These are phyloP conservation scores for Oryza coarctata DNA, from an alignment of 176 grass and related monocot genomes.

Conservation along the genomic window DNA sequence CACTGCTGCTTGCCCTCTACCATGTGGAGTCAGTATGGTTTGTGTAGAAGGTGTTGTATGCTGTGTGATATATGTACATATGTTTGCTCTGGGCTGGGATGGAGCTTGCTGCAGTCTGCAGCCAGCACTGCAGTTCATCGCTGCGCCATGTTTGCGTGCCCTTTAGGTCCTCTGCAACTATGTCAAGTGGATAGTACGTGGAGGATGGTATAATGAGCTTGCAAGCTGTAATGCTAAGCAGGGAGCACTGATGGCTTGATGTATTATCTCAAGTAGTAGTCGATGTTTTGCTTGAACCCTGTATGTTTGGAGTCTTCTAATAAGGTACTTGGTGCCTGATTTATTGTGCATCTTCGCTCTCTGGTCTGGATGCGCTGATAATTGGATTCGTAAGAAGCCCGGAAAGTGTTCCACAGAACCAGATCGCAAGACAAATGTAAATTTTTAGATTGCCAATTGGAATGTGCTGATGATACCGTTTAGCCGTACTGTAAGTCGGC, in stretches of 20 bases:
- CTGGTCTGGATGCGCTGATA: not conserved
- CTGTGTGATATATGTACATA: conserved; percentile 17
- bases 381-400: not conserved
- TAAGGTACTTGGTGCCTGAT: not conserved
- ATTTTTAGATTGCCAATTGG: too few relatives aligned
- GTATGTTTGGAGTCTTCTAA: not conserved
- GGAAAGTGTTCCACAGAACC: not conserved
- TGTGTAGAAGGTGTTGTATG: conserved; percentile 20
- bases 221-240: conserved; percentile 10
- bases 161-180: not conserved
- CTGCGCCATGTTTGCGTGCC: not conserved
- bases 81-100: not conserved
- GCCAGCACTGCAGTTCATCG: not conserved
- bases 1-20: not conserved
- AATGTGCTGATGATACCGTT: too few relatives aligned
- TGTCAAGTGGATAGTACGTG: conserved; percentile 4
- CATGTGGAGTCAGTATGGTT: not conserved
- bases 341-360: not conserved
- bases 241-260: not conserved
- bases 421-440: too few relatives aligned
- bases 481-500: too few relatives aligned
- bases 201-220: not conserved
- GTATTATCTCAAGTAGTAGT: conserved; percentile 12
- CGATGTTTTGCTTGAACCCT: conserved; percentile 6
- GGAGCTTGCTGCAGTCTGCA: not conserved